Evolutionary conservation across 2,329 filamentous ascomycete species (phyloP).

Genomic region (Colletotrichum sidae): DNA sequence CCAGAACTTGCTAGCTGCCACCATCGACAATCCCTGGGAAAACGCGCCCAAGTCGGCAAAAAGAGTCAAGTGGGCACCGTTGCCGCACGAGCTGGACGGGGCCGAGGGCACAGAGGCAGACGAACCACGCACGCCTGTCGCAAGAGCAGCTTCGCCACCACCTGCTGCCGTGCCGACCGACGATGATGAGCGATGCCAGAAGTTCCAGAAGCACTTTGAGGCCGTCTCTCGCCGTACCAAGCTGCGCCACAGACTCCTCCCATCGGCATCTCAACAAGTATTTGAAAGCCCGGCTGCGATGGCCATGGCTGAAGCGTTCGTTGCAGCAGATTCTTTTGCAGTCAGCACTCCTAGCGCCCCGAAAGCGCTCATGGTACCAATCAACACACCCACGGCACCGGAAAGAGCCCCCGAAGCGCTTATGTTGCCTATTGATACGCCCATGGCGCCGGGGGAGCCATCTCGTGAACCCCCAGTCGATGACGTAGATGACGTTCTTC

Average conservation of each 20-base stretch:
- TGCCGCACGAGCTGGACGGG: constrained; percentile 44
- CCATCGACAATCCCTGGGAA: constrained; percentile 49
- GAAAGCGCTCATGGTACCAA: constrained; percentile 33
- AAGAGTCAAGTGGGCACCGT: constrained; percentile 52
- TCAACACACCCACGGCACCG: constrained; percentile 4
- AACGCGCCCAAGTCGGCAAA: constrained; percentile 40
- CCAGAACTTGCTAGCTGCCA: constrained; percentile 50
- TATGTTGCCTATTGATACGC: constrained; percentile 17
- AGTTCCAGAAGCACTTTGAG: constrained; percentile 62
- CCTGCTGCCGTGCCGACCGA: constrained; percentile 52
- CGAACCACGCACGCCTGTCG: constrained; percentile 20
- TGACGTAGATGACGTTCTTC: constrained; percentile 58
- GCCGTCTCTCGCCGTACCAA: constrained; percentile 52
- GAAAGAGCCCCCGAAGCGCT: constrained; percentile 30
- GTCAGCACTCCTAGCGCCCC: background rate
- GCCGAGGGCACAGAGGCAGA: constrained; percentile 39
- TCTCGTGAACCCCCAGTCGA: constrained; percentile 43
- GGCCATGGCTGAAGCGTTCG: constrained; percentile 63
- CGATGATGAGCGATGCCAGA: constrained; percentile 53
- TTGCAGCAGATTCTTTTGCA: constrained; percentile 52
- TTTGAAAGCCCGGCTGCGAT: constrained; percentile 53
- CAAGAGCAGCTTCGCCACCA: constrained; percentile 53
- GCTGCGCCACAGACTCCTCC: constrained; percentile 49
- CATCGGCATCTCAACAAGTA: constrained; percentile 55
- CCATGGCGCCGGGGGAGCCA: constrained; percentile 8